Percentiles rank a stretch among this genome's conserved stretches.
Conservation (phyloP, 176 grass and related monocot species). For the Elymus sibiricus region DNA sequence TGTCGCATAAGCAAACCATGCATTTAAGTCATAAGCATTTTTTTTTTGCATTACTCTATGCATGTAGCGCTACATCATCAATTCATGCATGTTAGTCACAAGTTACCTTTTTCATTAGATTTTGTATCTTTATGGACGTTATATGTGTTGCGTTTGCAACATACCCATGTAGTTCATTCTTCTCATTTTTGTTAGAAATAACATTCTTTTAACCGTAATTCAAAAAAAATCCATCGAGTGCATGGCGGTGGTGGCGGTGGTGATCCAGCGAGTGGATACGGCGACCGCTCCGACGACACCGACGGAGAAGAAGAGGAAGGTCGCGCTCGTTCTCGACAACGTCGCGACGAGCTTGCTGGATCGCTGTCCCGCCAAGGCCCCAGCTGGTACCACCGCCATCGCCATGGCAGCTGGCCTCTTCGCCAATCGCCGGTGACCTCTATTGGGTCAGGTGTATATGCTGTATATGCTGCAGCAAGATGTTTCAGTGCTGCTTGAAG, state of each 20-base stretch:
- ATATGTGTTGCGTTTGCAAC: too few species aligned
- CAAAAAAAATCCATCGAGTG: too few species aligned
- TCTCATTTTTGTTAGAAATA: too few species aligned
- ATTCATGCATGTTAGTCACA: too few species aligned
- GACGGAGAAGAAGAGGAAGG: conserved; percentile 45
- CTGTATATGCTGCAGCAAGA: background rate
- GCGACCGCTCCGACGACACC: conserved; percentile 19
- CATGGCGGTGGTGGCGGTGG: background rate
- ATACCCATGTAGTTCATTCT: too few species aligned
- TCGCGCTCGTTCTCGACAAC: conserved; percentile 25
- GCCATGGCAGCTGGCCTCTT: background rate
- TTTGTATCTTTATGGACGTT: too few species aligned
- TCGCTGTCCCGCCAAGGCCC: background rate
- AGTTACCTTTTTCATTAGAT: too few species aligned
- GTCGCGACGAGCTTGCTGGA: background rate
- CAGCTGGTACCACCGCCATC: background rate
- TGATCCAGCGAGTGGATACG: conserved; percentile 35
- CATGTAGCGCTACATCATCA: too few species aligned
- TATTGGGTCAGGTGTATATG: background rate
- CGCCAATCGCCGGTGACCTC: background rate
- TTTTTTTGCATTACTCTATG: too few species aligned
- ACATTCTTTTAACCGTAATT: too few species aligned
- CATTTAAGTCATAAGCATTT: too few species aligned
- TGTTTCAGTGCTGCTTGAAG: background rate
- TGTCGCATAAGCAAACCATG: too few species aligned